Evolutionary conservation across 768 basidiomycete species (phyloP).

Genomic region (Trametes maxima): DNA sequence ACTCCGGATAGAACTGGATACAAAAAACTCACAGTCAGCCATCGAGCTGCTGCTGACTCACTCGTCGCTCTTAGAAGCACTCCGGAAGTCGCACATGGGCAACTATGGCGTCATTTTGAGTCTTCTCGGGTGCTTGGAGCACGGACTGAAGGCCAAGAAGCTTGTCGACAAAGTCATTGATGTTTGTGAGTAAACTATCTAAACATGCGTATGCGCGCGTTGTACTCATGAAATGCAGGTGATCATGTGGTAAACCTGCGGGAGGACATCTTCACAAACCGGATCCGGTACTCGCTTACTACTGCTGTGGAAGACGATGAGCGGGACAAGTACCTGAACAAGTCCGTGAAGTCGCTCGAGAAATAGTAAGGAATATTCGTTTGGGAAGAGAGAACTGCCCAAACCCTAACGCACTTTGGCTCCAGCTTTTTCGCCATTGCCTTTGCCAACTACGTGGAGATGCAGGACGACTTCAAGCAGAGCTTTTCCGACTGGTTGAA

Average conservation of each 20-base stretch:
- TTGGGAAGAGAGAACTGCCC: not conserved
- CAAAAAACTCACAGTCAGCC: slow-evolving; percentile 71
- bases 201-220: not conserved
- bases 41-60: slow-evolving; percentile 84
- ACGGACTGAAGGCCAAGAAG: slow-evolving; percentile 82
- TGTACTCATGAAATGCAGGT: slow-evolving; percentile 47
- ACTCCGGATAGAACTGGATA: slow-evolving; percentile 55
- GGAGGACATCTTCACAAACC: slow-evolving; percentile 82
- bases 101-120: slow-evolving; percentile 91
- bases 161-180: slow-evolving; percentile 93
- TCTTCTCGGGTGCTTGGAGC: slow-evolving; percentile 89
- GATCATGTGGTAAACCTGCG: slow-evolving; percentile 92
- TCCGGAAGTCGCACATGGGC: slow-evolving; percentile 89
- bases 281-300: slow-evolving; percentile 85
- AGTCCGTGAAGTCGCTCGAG: slow-evolving; percentile 77
- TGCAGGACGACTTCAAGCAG: slow-evolving; percentile 58
- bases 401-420: not conserved
- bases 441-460: slow-evolving; percentile 85
- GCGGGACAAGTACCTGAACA: slow-evolving; percentile 55
- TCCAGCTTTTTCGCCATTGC: slow-evolving; percentile 90
- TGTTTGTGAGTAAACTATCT: slow-evolving; percentile 46
- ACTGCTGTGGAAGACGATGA: slow-evolving; percentile 64
- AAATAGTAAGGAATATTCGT: slow-evolving; percentile 70
- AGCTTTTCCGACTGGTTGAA: slow-evolving; percentile 89
- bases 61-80: slow-evolving; percentile 77